These are phyloP conservation scores for Scutellaria barbata DNA, from an alignment of 257 asterid genomes.

Conservation along the genomic window DNA sequence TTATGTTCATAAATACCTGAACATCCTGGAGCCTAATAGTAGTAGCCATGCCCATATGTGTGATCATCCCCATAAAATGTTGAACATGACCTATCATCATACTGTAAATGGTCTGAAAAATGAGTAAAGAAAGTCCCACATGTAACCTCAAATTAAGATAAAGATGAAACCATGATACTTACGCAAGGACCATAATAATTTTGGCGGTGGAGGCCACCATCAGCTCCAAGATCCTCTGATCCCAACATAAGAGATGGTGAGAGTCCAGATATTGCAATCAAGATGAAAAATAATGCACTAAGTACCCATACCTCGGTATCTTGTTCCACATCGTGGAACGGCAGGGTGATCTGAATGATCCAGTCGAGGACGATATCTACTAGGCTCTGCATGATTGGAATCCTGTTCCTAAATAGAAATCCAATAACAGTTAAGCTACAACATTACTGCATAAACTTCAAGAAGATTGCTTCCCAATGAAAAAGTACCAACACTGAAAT, in stretches of 20 bases:
- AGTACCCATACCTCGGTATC: conserved; percentile 45
- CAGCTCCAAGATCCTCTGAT: conserved; percentile 48
- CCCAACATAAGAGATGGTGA: conserved; percentile 5
- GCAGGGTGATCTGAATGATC: conserved; percentile 47
- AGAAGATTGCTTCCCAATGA: background rate
- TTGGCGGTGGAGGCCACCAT: conserved; percentile 43
- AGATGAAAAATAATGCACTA: conserved; percentile 24
- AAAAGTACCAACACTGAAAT: conserved; percentile 3
- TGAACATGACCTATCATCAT: conserved; percentile 45
- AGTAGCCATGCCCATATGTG: conserved; percentile 54
- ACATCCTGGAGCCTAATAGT: conserved; percentile 44
- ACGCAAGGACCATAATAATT: conserved; percentile 56
- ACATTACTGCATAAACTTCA: background rate
- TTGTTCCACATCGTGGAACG: conserved; percentile 44
- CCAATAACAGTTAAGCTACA: background rate
- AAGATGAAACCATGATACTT: conserved; percentile 38
- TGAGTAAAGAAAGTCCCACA: conserved; percentile 16
- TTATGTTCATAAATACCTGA: conserved; percentile 37
- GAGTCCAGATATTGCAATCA: conserved; percentile 28
- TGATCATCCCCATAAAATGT: conserved; percentile 46
- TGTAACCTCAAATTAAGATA: conserved; percentile 9
- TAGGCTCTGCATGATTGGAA: conserved; percentile 54
- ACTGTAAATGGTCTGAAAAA: conserved; percentile 43
- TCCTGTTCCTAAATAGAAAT: conserved; percentile 48
- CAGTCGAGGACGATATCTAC: conserved; percentile 54